A percentile compares a stretch with the other conserved stretches of the same genome.
Conservation (phyloP, 257 asterid genomes). For the Mitragyna speciosa region DNA sequence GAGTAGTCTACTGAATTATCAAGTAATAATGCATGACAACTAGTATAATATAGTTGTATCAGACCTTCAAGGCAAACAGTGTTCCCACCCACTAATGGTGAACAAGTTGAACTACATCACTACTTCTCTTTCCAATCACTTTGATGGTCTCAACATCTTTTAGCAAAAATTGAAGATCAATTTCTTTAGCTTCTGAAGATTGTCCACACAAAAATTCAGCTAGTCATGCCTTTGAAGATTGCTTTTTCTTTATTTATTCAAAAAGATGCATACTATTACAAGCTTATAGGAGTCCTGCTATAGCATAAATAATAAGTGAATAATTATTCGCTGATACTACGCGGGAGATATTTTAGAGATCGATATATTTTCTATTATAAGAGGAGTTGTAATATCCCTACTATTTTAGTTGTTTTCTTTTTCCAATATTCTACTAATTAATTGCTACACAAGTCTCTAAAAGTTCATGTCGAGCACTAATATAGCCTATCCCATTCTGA, state of each 20-base stretch:
- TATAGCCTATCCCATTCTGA: no score
- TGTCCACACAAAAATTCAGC: conserved; percentile 29
- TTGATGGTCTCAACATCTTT: conserved; percentile 95
- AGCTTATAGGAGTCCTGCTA: not conserved
- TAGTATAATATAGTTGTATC: conserved; percentile 19
- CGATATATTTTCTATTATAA: no score
- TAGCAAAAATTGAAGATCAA: conserved; percentile 83
- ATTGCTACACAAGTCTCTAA: no score
- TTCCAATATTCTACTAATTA: no score
- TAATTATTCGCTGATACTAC: no score
- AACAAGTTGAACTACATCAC: conserved; percentile 97
- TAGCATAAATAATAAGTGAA: no score
- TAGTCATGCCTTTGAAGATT: not conserved
- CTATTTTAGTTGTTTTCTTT: no score
- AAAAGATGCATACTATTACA: not conserved
- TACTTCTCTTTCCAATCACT: conserved; percentile 99
- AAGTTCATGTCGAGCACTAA: no score
- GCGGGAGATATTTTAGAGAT: no score
- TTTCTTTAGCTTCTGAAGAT: conserved; percentile 67
- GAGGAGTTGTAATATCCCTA: no score
- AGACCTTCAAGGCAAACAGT: conserved; percentile 88
- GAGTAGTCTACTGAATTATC: not conserved
- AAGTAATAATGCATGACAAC: not conserved
- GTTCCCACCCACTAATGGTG: conserved; percentile 97
- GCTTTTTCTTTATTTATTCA: not conserved